These are phyloP conservation scores for Meripilus lineatus DNA, from an alignment of 1,284 basidiomycete genomes.

Conservation along the genomic window DNA sequence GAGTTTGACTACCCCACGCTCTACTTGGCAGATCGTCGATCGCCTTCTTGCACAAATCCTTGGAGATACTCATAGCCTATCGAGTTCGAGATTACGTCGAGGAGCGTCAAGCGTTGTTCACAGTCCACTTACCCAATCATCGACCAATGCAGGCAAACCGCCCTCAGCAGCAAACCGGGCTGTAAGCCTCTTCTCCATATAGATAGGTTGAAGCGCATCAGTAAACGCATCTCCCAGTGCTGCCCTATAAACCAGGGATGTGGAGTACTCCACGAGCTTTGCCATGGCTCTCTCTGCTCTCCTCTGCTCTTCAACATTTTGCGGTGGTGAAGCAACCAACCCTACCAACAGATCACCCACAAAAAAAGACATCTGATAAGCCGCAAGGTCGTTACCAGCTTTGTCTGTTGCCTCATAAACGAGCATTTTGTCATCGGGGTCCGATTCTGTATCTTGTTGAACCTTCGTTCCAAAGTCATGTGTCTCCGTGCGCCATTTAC, in stretches of 20 bases:
- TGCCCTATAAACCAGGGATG: constrained; percentile 13
- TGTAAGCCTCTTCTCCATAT: constrained; percentile 15
- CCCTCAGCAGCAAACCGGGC: constrained; percentile 23
- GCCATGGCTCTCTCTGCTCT: constrained; percentile 17
- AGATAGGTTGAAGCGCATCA: constrained; percentile 25
- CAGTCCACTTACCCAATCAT: constrained; percentile 21
- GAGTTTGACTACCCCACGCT: constrained; percentile 24
- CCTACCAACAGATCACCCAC: constrained; percentile 22
- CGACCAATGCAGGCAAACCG: constrained; percentile 22
- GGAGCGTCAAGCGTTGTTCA: not conserved
- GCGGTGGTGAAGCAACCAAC: constrained; percentile 15
- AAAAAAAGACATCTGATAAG: constrained; percentile 23
- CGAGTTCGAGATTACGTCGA: not conserved
- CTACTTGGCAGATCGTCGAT: constrained; percentile 18
- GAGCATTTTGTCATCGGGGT: constrained; percentile 17
- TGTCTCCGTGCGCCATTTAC: constrained; percentile 19
- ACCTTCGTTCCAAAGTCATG: constrained; percentile 11
- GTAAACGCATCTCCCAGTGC: constrained; percentile 24
- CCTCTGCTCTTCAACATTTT: constrained; percentile 15
- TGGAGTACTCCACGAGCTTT: constrained; percentile 22
- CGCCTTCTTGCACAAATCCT: constrained; percentile 14
- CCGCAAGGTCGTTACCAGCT: constrained; percentile 19
- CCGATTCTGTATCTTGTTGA: constrained; percentile 19
- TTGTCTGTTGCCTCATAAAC: constrained; percentile 13
- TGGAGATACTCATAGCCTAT: not conserved